phyloP scores from a whole-genome alignment of 2,329 filamentous ascomycete species.

The Pyrenophora tritici-repentis region DNA sequence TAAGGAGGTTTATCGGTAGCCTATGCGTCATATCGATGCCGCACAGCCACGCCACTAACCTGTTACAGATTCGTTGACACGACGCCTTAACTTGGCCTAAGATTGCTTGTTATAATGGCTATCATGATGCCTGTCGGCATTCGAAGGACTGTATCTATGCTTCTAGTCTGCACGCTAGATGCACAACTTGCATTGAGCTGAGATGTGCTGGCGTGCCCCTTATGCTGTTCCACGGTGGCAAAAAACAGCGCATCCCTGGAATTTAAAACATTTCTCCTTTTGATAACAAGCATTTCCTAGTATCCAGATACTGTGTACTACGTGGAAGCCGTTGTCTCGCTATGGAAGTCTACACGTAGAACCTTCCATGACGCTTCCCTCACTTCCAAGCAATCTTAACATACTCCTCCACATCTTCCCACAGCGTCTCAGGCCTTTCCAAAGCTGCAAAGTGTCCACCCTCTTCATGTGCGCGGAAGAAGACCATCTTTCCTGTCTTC shows the following conservation, averaged over 20 bases:
- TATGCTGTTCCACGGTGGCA: no score
- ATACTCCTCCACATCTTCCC: constrained; percentile 54
- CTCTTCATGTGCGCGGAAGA: constrained; percentile 43
- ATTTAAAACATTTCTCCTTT: no score
- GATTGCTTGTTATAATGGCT: not conserved
- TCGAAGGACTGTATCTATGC: not conserved
- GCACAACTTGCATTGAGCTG: not conserved
- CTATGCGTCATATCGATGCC: constrained; percentile 13
- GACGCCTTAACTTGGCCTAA: constrained; percentile 9
- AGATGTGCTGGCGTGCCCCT: no score
- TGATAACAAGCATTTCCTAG: no score
- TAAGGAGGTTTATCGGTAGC: constrained; percentile 10
- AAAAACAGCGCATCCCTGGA: no score
- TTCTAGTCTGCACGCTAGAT: not conserved
- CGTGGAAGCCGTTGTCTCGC: no score
- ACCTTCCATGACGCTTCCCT: not conserved
- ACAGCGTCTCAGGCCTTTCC: constrained; percentile 50
- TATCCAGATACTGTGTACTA: no score
- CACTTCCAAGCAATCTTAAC: constrained; percentile 42
- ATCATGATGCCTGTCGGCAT: not conserved
- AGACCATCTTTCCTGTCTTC: constrained; percentile 46
- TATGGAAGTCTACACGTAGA: no score
- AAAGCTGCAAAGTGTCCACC: constrained; percentile 57
- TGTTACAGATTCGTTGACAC: constrained; percentile 3
- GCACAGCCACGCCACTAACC: constrained; percentile 17